phyloP scores from a whole-genome alignment of 2,329 filamentous ascomycete genomes.

The Penicillium sp. region DNA sequence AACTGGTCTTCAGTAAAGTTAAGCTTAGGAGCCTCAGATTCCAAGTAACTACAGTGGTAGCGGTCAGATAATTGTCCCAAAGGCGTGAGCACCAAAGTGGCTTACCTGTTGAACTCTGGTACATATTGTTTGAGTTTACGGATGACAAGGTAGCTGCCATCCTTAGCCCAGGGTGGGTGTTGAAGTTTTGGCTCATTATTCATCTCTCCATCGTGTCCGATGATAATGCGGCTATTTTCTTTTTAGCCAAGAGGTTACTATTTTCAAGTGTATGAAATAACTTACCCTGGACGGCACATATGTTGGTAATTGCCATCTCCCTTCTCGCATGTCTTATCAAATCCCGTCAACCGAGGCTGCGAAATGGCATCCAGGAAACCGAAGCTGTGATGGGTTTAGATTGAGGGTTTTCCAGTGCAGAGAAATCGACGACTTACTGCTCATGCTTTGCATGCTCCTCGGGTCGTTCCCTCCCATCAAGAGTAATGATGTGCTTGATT shows the following conservation, averaged over 20 bases:
- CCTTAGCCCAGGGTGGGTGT: conserved; percentile 45
- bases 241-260: conserved; percentile 8
- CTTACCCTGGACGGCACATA: background rate
- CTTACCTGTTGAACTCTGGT: conserved; percentile 46
- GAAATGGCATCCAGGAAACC: conserved; percentile 51
- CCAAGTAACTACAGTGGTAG: conserved; percentile 34
- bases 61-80: background rate
- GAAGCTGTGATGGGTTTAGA: conserved; percentile 36
- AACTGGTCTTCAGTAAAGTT: conserved; percentile 37
- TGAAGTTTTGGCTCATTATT: conserved; percentile 12
- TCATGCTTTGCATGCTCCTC: conserved; percentile 12
- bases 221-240: conserved; percentile 34
- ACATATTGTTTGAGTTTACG: conserved; percentile 52
- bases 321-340: conserved; percentile 26
- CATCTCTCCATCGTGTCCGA: conserved; percentile 42
- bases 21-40: conserved; percentile 30
- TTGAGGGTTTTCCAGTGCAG: background rate
- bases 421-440: conserved; percentile 18
- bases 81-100: background rate
- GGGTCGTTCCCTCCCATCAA: conserved; percentile 6
- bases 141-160: conserved; percentile 52
- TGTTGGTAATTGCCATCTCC: background rate
- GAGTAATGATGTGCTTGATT: background rate
- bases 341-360: conserved; percentile 43
- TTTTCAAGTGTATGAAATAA: background rate